These are phyloP conservation scores for Neocucurbitaria cava DNA, from an alignment of 2,329 filamentous ascomycete genomes.

Conservation along the genomic window DNA sequence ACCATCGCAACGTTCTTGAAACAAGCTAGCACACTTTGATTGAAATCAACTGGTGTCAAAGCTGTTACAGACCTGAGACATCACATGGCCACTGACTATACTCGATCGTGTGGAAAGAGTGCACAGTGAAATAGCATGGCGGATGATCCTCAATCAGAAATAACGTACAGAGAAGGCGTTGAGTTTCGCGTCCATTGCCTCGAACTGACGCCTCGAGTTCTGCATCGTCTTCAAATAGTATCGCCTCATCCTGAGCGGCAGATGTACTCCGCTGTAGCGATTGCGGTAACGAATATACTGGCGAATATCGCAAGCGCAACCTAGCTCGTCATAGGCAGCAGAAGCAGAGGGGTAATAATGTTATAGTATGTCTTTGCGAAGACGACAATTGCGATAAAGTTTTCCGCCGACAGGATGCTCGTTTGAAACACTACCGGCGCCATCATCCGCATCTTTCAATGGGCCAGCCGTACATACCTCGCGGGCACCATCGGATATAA, in stretches of 20 bases:
- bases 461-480: background rate
- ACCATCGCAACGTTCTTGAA: too few species aligned
- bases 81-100: too few species aligned
- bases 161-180: too few species aligned
- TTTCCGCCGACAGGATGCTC: background rate
- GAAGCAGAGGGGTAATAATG: background rate
- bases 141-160: too few species aligned
- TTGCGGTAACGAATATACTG: background rate
- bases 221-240: background rate
- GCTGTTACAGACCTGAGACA: too few species aligned
- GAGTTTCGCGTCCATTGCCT: too few species aligned
- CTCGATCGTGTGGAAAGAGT: too few species aligned
- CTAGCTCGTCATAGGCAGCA: background rate
- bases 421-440: background rate
- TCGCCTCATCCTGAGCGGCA: background rate
- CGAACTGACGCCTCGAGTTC: background rate
- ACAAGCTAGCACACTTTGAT: too few species aligned
- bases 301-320: background rate
- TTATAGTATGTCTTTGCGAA: background rate
- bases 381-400: background rate
- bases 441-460: background rate
- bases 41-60: too few species aligned
- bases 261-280: background rate
- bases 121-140: too few species aligned
- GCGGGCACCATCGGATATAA: too few species aligned